Evolutionary conservation across 2,329 filamentous ascomycete species (phyloP).

Genomic region (Talaromyces amestolkiae): DNA sequence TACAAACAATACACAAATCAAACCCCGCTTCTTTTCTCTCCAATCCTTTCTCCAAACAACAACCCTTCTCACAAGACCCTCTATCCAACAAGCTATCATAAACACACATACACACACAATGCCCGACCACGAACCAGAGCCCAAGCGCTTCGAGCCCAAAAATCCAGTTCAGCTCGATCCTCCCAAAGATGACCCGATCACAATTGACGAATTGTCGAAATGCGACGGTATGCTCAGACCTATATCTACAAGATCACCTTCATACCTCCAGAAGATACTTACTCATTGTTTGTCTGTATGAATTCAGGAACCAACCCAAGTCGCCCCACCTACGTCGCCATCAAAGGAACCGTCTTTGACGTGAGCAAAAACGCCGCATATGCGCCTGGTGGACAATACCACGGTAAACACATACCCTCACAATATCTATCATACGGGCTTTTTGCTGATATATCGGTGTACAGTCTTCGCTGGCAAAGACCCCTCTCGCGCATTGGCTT

Average conservation of each 20-base stretch:
- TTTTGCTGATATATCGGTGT: background rate
- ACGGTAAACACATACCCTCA: conserved; percentile 56
- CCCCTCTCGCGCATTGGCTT: conserved; percentile 84
- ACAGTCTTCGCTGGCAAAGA: conserved; percentile 95
- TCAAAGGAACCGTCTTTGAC: conserved; percentile 91
- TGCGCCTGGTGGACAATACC: conserved; percentile 75
- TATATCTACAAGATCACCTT: background rate
- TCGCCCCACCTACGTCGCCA: conserved; percentile 59
- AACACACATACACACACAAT: conserved; percentile 23
- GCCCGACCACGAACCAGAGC: conserved; percentile 29
- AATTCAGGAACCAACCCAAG: conserved; percentile 38
- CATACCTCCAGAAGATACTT: background rate
- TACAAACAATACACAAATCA: background rate
- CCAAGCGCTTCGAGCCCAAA: conserved; percentile 43
- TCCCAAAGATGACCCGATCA: conserved; percentile 85
- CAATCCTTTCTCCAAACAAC: background rate
- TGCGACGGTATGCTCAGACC: conserved; percentile 67
- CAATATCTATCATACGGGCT: background rate
- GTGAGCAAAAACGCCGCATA: conserved; percentile 89
- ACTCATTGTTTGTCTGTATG: background rate
- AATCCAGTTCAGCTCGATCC: conserved; percentile 61
- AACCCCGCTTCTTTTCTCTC: background rate
- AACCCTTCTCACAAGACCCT: background rate
- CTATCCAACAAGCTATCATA: background rate
- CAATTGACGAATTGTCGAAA: conserved; percentile 72